A percentile compares a stretch with the other conserved stretches of the same genome.
These are phyloP conservation scores for Peziza echinospora DNA, from an alignment of 495 filamentous ascomycete genomes.

Conservation along the genomic window DNA sequence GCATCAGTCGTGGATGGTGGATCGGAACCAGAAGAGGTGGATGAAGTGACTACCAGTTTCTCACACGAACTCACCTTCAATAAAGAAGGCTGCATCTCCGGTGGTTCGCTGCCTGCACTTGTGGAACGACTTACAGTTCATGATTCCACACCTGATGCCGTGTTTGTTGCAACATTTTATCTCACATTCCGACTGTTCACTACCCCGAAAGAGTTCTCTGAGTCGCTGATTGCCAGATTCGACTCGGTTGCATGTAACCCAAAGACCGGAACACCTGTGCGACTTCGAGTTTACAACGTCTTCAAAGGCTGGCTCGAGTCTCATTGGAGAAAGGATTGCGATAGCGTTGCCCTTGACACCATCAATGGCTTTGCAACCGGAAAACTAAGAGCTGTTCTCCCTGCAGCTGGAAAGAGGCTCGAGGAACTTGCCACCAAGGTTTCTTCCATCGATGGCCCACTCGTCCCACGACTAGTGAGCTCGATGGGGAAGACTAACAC, in stretches of 20 bases:
- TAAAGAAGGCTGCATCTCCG: conserved; percentile 86
- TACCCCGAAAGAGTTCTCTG: conserved; percentile 54
- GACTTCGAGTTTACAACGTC: conserved; percentile 81
- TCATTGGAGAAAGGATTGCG: conserved; percentile 71
- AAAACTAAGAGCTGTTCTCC: conserved; percentile 42
- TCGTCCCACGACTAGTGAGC: conserved; percentile 72
- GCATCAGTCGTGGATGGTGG: conserved; percentile 47
- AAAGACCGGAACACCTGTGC: conserved; percentile 52
- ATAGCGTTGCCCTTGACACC: conserved; percentile 47
- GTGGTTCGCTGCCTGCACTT: conserved; percentile 73
- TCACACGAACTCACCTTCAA: conserved; percentile 75
- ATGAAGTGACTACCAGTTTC: conserved; percentile 54
- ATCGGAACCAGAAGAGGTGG: conserved; percentile 53
- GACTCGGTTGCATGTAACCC: conserved; percentile 68
- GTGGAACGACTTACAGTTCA: conserved; percentile 87
- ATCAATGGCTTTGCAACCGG: conserved; percentile 61
- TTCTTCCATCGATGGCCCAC: conserved; percentile 44
- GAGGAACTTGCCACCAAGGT: conserved; percentile 63
- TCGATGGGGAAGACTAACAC: conserved; percentile 75
- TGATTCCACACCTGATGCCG: conserved; percentile 76
- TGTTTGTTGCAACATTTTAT: conserved; percentile 89
- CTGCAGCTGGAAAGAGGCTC: conserved; percentile 57
- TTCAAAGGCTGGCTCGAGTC: conserved; percentile 96
- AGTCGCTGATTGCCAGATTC: conserved; percentile 69
- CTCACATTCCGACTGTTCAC: conserved; percentile 93